phyloP scores from a whole-genome alignment of 2,329 filamentous ascomycete genomes.

The Phaeosphaeria sp. region DNA sequence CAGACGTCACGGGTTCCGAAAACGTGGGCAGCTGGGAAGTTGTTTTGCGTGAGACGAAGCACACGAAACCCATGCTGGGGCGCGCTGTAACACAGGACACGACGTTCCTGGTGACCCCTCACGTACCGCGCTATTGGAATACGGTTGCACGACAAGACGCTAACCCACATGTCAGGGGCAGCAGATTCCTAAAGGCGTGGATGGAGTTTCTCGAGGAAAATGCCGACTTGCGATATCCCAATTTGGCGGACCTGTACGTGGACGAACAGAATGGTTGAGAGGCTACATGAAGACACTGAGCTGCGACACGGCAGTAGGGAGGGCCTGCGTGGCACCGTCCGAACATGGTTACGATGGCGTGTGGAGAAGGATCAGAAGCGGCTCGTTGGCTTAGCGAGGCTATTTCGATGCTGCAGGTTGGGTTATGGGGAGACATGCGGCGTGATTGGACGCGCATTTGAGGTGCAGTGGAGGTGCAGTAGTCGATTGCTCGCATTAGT shows the following conservation, averaged over 20 bases:
- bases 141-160: conserved; percentile 13
- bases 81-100: conserved; percentile 13
- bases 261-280: conserved; percentile 33
- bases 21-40: conserved; percentile 15
- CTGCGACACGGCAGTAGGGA: conserved; percentile 9
- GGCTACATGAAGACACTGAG: conserved; percentile 6
- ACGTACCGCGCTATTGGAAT: conserved; percentile 3
- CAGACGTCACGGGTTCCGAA: conserved; percentile 3
- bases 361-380: conserved; percentile 14
- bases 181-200: conserved; percentile 85
- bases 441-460: conserved; percentile 22
- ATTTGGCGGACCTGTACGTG: conserved; percentile 59
- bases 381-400: conserved; percentile 8
- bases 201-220: conserved; percentile 90
- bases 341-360: conserved; percentile 8
- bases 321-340: conserved; percentile 4
- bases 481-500: conserved; percentile 6
- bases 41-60: conserved; percentile 6
- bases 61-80: conserved; percentile 23
- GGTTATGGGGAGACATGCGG: conserved; percentile 12
- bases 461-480: conserved; percentile 8
- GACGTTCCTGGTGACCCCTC: conserved; percentile 12
- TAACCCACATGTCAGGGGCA: conserved; percentile 66
- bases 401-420: conserved; percentile 10
- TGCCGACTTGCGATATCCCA: conserved; percentile 88